Base-by-base conservation (phyloP, 225 moss, liverwort and hornwort species). In the Climacium dendroides region DNA sequence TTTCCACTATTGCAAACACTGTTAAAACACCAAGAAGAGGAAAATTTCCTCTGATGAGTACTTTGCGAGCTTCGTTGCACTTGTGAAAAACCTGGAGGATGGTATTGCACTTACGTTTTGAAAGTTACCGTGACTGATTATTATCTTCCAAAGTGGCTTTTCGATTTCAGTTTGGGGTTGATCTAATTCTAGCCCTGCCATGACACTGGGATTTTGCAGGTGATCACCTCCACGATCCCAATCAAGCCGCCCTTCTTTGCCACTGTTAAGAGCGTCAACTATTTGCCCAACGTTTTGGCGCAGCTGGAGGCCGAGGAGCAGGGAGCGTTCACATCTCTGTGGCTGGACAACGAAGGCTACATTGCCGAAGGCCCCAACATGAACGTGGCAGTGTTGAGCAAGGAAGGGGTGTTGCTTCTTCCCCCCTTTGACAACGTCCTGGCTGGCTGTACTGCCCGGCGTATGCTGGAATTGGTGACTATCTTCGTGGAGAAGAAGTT, bases 201-300 rank as follows among this genome's bases (percentile, higher is more conserved):
- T 83, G 83, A 84, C 66, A 47, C 52, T 72, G 64, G 30, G 64
- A 23, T 74, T 53, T n/a, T n/a, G 78, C 83, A 94, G 86, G 98
- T 99, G 59, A 75, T 97, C 48, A 97, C 97, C 66, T 90, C 96
- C 41, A 93, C 95, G 63, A 81, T 97, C 35, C 97, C 98, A 41
- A 94, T 97, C 15, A 99, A 99, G 89, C 87, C 90, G 41, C 95
- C 93, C 45, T 87, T 87, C 48, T 96, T 95, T 85, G 98, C 98
- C 23, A 95, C 95, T 2, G 91, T 99, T 80, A 99, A 99, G 92
- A 97, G 95, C 83, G 95, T 95, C 55, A 99, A 99, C 88, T 99
- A 99, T 88, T 88, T 99, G 74, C 98, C 97, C 8, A 99, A 99
- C 77, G 95, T 93, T 32, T 84, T 95, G 66, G 95, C 95, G 10